Base-by-base conservation (phyloP, 2,329 filamentous ascomycete species). In the Monosporascus sp. region DNA sequence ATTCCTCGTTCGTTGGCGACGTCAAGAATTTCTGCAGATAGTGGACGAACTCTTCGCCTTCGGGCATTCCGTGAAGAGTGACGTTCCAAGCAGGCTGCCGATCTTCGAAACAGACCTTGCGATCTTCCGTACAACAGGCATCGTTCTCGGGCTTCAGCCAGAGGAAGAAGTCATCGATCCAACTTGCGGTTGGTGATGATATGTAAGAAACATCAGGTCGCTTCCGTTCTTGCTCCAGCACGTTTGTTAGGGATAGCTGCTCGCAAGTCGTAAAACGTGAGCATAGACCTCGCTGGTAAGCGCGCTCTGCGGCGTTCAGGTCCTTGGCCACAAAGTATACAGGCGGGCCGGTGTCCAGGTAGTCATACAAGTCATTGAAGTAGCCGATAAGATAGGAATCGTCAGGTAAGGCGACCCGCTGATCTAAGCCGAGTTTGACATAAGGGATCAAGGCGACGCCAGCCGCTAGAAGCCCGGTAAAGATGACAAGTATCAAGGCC, bases 321-420 rank as follows among this genome's bases (percentile, higher is more conserved):
- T 88, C 82, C 20, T 86, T 84, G 3, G 92, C 91, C 46, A 99
- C 91, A 69, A 99, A 99, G 70, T 97, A 99, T 7, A 99, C 91
- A 0, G 94, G 94, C 48, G 94, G 93, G 0, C 94, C 95, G 17
- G 86, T 86, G 56, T 92, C 89, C 63, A 97, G 88, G 68, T 99
- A 99, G 55, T 85, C 85, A 68, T 97, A 96, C 31, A 99, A 77
- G 68, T 99, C 94, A 65, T 97, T 91, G 72, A 99, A 99, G 71
- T 96, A 99, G 9, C 88, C 84, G 57, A 99, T 96, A 49, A 99
- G 77, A 68, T 99, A 99, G 1, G 93, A 97, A 64, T 90, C 92
- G 59, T 89, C 89, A 0, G 94, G 94, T 54, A 99, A 88, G 11
- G 94, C 94, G 52, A 97, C 93, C 19, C 94, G 86, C 72, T 99